Evolutionary conservation across 768 basidiomycete genomes (phyloP).

Genomic region (Trametes elegans): DNA sequence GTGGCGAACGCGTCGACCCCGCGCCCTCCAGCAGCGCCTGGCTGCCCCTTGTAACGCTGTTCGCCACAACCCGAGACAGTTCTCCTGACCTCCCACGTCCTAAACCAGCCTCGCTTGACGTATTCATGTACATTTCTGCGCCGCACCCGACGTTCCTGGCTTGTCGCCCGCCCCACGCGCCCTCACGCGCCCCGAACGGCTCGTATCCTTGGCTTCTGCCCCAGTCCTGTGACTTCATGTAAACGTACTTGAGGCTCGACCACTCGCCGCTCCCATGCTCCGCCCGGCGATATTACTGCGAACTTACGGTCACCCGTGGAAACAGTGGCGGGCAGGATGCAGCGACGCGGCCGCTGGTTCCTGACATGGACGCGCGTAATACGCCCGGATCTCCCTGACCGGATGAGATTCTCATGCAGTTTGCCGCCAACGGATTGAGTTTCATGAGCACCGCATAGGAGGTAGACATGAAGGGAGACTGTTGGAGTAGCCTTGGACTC

Average conservation of each 20-base stretch:
- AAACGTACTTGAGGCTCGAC: background rate
- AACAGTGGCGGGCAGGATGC: background rate
- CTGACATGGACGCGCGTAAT: background rate
- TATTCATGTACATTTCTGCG: background rate
- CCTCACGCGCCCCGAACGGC: background rate
- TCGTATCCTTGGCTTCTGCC: background rate
- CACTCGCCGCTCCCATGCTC: background rate
- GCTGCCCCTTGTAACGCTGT: background rate
- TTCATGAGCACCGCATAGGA: too few species aligned
- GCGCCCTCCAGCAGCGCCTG: background rate
- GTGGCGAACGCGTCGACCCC: background rate
- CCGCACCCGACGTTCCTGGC: background rate
- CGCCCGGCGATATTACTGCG: background rate
- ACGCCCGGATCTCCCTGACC: constrained; percentile 2
- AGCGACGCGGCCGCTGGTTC: background rate
- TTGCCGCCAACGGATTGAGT: too few species aligned
- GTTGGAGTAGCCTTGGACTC: too few species aligned
- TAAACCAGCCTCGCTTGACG: constrained; percentile 1
- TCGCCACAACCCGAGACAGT: background rate
- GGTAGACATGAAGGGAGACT: too few species aligned
- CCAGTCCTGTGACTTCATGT: background rate
- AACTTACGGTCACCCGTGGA: background rate
- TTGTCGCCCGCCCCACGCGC: background rate
- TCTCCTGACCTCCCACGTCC: constrained; percentile 7
- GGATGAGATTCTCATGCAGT: too few species aligned